These are phyloP conservation scores for Pyrus betulifolia DNA, from an alignment of 306 rosid species.

Conservation along the genomic window DNA sequence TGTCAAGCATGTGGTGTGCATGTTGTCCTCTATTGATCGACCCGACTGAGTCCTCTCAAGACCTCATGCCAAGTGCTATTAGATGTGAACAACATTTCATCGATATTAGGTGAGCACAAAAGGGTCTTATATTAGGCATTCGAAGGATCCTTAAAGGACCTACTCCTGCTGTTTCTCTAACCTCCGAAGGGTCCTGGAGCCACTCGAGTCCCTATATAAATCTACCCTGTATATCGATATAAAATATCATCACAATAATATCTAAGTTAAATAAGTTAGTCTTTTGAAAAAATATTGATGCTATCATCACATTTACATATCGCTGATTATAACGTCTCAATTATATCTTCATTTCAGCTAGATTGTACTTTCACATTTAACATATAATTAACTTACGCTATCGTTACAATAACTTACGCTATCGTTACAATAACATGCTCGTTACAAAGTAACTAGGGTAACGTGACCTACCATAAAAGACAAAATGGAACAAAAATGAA, in stretches of 20 bases:
- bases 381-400: too few relatives aligned
- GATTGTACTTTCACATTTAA: too few relatives aligned
- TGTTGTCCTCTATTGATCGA: too few relatives aligned
- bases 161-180: background rate
- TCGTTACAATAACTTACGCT: too few relatives aligned
- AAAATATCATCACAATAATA: too few relatives aligned
- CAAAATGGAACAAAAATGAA: conserved; percentile 4
- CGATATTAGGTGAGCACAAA: background rate
- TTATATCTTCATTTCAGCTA: accelerated
- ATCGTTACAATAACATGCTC: too few relatives aligned
- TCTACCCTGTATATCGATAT: too few relatives aligned
- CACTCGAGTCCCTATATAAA: background rate
- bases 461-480: conserved; percentile 41
- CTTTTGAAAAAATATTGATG: too few relatives aligned
- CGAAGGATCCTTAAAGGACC: background rate
- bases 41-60: background rate
- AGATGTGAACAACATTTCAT: too few relatives aligned
- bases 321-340: background rate
- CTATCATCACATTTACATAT: background rate
- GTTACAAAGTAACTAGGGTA: conserved; percentile 8
- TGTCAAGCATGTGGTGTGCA: background rate
- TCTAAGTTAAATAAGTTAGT: background rate
- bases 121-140: too few relatives aligned
- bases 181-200: background rate
- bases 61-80: background rate